A percentile compares a stretch with the other conserved stretches of the same genome.
These are phyloP conservation scores for Nemania bipapillata DNA, from an alignment of 2,329 filamentous ascomycete species.

Conservation along the genomic window DNA sequence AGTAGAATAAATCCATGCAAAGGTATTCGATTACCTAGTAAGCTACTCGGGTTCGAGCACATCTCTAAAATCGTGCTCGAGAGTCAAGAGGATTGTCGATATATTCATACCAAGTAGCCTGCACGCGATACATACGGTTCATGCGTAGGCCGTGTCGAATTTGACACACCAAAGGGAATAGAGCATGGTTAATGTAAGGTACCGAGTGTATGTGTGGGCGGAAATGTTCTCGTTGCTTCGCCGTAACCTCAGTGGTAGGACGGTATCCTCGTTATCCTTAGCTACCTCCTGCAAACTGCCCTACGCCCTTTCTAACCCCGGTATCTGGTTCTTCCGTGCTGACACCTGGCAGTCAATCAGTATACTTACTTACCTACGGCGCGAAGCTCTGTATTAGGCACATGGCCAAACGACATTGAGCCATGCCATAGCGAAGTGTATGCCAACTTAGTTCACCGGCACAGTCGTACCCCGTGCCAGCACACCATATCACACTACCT, in stretches of 20 bases:
- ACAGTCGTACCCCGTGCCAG: neutral
- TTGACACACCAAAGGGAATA: neutral
- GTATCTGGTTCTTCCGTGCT: conserved; percentile 37
- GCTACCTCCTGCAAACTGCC: neutral
- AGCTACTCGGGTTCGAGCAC: neutral
- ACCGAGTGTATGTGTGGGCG: neutral
- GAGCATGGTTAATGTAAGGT: neutral
- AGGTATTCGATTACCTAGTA: neutral
- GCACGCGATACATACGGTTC: neutral
- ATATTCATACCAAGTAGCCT: neutral
- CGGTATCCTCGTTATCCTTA: neutral
- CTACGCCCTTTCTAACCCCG: conserved; percentile 7
- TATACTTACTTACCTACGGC: neutral
- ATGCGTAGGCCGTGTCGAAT: neutral
- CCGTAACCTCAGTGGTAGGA: neutral
- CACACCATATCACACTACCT: neutral
- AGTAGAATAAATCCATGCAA: neutral
- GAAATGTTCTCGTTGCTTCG: conserved; percentile 5
- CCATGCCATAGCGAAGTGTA: neutral
- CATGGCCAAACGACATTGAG: neutral
- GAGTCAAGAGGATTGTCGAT: neutral
- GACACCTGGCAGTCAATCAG: conserved; percentile 22
- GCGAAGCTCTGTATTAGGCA: conserved; percentile 4
- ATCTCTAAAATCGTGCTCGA: neutral
- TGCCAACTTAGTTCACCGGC: neutral